Percentiles rank a stretch among this genome's conserved stretches.
phyloP scores from a whole-genome alignment of 2,329 filamentous ascomycete species.

The Thielaviopsis euricoi region DNA sequence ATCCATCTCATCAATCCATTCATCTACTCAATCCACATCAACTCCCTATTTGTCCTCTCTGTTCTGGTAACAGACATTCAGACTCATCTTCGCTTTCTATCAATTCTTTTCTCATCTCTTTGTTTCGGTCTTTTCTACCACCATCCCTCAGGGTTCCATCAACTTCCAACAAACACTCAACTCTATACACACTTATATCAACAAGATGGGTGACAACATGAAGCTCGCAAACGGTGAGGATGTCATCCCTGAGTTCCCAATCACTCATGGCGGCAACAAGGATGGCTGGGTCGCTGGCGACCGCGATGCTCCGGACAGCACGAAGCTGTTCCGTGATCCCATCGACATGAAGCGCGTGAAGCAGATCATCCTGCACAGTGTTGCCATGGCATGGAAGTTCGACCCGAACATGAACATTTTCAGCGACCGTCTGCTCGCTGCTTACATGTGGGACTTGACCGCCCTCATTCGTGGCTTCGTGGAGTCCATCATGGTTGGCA shows the following conservation, averaged over 20 bases:
- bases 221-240: not conserved
- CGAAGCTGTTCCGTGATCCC: not conserved
- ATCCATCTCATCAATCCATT: not conserved
- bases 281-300: slow-evolving; percentile 3
- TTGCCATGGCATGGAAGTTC: not conserved
- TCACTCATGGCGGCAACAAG: not conserved
- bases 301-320: slow-evolving; percentile 1
- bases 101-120: too few relatives aligned
- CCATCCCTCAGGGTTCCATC: too few relatives aligned
- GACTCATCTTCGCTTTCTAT: too few relatives aligned
- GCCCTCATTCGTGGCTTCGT: not conserved
- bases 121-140: not conserved
- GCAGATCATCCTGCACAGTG: not conserved
- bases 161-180: too few relatives aligned
- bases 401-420: not conserved
- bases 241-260: not conserved
- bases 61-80: not conserved
- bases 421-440: not conserved
- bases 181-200: not conserved
- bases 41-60: not conserved
- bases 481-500: not conserved
- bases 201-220: not conserved
- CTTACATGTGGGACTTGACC: slow-evolving; percentile 5
- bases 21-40: not conserved
- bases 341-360: slow-evolving; percentile 1